Evolutionary conservation across 2,329 filamentous ascomycete genomes (phyloP).

Genomic region (Aureobasidium sp.): DNA sequence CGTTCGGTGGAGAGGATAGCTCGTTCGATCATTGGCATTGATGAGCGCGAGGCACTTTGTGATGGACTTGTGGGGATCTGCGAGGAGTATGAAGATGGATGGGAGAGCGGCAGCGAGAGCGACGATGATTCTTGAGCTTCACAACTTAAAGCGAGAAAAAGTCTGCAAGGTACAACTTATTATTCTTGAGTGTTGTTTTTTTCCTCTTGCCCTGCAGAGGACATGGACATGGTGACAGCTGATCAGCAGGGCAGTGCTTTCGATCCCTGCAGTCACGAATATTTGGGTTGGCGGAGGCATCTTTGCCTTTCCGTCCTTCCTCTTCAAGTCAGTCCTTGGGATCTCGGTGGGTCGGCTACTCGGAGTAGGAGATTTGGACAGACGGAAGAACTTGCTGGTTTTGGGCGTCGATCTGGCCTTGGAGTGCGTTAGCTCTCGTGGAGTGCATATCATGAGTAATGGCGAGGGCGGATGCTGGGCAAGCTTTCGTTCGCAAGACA

Average conservation of each 20-base stretch:
- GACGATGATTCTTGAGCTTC: conserved; percentile 37
- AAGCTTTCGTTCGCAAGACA: neutral
- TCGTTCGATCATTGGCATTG: conserved; percentile 50
- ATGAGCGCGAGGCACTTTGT: conserved; percentile 76
- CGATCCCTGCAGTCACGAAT: neutral
- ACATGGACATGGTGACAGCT: neutral
- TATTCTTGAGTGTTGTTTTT: neutral
- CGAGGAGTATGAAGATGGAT: conserved; percentile 84
- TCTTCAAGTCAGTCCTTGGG: neutral
- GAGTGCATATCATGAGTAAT: conserved; percentile 10
- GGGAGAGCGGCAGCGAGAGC: conserved; percentile 66
- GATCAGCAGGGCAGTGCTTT: conserved; percentile 1
- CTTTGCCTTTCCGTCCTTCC: neutral
- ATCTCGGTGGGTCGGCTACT: neutral
- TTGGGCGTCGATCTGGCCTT: neutral
- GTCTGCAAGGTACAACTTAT: neutral
- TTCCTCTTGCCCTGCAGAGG: neutral
- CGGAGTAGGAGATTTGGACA: neutral
- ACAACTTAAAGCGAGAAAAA: neutral
- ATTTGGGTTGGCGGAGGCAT: neutral
- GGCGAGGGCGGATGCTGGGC: neutral
- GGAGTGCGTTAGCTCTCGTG: neutral
- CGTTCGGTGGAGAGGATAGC: conserved; percentile 56
- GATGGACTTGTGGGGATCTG: conserved; percentile 76
- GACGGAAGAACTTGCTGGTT: neutral